Evolutionary conservation across 768 basidiomycete genomes (phyloP).

Genomic region (Crucibulum laeve): DNA sequence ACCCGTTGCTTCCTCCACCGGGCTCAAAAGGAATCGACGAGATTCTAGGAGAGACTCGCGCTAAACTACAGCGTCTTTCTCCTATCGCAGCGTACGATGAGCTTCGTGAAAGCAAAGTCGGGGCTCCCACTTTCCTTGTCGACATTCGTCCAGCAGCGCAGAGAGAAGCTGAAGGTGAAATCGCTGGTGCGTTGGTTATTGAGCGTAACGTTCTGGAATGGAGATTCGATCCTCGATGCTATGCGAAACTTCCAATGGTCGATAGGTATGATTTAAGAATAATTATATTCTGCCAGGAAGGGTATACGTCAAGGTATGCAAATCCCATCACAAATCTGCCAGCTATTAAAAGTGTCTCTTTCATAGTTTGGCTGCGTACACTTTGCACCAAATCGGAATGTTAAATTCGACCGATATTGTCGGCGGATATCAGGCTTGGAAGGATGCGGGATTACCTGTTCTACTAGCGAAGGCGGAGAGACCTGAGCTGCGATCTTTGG

Average conservation of each 20-base stretch:
- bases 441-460: constrained; percentile 58
- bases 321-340: not conserved
- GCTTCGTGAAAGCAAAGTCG: constrained; percentile 45
- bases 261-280: constrained; percentile 73
- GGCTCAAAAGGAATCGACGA: constrained; percentile 58
- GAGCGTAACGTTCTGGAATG: constrained; percentile 79
- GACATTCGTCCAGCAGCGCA: constrained; percentile 70
- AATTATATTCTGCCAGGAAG: constrained; percentile 74
- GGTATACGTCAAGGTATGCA: constrained; percentile 52
- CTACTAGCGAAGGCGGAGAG: constrained; percentile 21
- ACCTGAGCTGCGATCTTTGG: constrained; percentile 14
- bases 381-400: constrained; percentile 66
- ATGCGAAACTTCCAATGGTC: constrained; percentile 56
- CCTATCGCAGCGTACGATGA: constrained; percentile 58
- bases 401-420: constrained; percentile 74
- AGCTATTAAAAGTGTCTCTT: not conserved
- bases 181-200: constrained; percentile 66
- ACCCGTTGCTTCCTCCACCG: constrained; percentile 59
- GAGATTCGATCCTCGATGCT: constrained; percentile 70
- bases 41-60: constrained; percentile 53
- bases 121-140: constrained; percentile 67
- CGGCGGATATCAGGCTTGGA: constrained; percentile 75
- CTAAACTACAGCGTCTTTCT: constrained; percentile 60
- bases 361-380: constrained; percentile 60
- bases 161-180: constrained; percentile 51